Base-by-base conservation (phyloP, 2,329 filamentous ascomycete species). In the Myriangium duriaei region DNA sequence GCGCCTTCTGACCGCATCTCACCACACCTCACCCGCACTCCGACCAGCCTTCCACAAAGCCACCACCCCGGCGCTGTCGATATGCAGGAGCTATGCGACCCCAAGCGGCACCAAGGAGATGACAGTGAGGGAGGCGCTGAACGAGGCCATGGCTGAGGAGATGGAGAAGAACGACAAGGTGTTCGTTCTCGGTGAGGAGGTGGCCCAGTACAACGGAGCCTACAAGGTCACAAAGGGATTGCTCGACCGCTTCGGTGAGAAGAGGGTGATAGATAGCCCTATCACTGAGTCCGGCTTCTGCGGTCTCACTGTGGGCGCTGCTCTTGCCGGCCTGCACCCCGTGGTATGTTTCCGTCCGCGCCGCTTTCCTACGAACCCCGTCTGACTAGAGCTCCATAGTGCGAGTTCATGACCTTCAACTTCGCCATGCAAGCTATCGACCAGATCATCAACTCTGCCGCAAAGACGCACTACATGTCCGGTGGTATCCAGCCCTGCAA, bases 401-500 rank as follows among this genome's bases (percentile, higher is more conserved):
- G 82, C 75, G 91, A 98, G 71, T 98, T 98, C 74, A 98, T 98
- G 91, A 98, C 91, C 57, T 96, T 94, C 78, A 98, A 98, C 76
- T 96, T 96, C 61, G 88, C 91, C 64, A 98, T 98, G 91, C 91
- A 98, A 71, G 85, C 91, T 60, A 98, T 98, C 64, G 91, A 98
- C 63, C 91, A 98, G 64, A 84, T 98, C 60, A 87, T 98, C 76
- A 98, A 98, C 78, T 96, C 88, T 34, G 91, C 72, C 52, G 91
- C 86, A 58, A 98, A 98, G 75, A 98, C 91, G 41, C 88, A 98
- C 59, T 98, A 98, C 74, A 98, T 98, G 91, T 96, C 91, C 48
- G 91, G 91, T 55, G 91, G 91, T 63, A 96, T 95, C 63, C 91
- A 98, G 68, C 91, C 91, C 54, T 98, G 91, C 71, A 96, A 96